These are phyloP conservation scores for Wallacemonas sp. DNA, from an alignment of 208 protist genomes.

Conservation along the genomic window DNA sequence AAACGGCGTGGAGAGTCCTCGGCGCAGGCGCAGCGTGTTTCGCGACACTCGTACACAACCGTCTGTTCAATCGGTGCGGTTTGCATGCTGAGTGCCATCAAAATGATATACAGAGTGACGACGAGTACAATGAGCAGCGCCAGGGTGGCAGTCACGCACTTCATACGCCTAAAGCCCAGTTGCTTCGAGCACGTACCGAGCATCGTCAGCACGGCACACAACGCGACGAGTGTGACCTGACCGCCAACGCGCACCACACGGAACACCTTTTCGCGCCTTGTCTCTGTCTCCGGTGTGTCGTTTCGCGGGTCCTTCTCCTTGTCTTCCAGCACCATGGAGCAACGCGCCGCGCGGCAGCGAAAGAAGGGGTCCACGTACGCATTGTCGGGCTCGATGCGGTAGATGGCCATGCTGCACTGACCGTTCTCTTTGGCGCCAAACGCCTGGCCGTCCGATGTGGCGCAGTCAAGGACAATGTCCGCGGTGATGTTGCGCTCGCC, in stretches of 20 bases:
- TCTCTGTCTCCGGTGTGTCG: slow-evolving; percentile 1
- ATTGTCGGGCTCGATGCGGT: slow-evolving; percentile 63
- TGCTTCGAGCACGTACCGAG: slow-evolving; percentile 37
- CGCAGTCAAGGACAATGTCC: slow-evolving; percentile 63
- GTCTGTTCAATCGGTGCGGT: slow-evolving; percentile 6
- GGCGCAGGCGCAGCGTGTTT: slow-evolving; percentile 64
- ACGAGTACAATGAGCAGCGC: slow-evolving; percentile 25
- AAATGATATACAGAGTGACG: slow-evolving; percentile 45
- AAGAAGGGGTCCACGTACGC: slow-evolving; percentile 82
- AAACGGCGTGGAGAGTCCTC: slow-evolving; percentile 59
- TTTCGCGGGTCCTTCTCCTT: not conserved
- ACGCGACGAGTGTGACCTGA: slow-evolving; percentile 40
- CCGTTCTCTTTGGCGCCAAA: slow-evolving; percentile 33
- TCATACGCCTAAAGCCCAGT: slow-evolving; percentile 32
- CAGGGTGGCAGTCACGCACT: slow-evolving; percentile 30
- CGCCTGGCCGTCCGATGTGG: slow-evolving; percentile 36
- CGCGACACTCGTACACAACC: slow-evolving; percentile 61
- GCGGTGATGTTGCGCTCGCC: slow-evolving; percentile 57
- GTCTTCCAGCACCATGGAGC: slow-evolving; percentile 42
- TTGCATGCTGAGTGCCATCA: slow-evolving; percentile 73
- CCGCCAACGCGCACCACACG: slow-evolving; percentile 23
- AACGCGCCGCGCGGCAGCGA: slow-evolving; percentile 46
- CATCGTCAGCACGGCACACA: slow-evolving; percentile 48
- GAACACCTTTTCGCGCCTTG: slow-evolving; percentile 29
- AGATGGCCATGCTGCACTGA: slow-evolving; percentile 60